These are phyloP conservation scores for Oryza glaberrima DNA, from an alignment of 176 grass and related monocot species.

Conservation along the genomic window DNA sequence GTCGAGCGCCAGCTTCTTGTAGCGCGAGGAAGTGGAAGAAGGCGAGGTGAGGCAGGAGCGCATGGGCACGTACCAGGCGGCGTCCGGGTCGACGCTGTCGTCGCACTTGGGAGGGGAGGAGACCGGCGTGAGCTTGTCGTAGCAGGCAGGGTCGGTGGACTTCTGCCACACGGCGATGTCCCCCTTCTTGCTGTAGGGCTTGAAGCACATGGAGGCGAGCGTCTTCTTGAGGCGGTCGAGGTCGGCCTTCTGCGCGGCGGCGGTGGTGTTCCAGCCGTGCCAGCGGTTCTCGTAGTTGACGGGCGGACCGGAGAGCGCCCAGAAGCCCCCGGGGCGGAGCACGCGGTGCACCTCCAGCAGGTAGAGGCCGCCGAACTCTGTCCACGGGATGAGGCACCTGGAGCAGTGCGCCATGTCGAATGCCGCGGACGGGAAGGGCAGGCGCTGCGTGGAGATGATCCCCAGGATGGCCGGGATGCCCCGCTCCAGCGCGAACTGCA, in stretches of 20 bases:
- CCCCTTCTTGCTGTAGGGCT: conserved; percentile 77
- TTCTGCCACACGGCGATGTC: conserved; percentile 98
- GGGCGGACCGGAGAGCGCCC: conserved; percentile 93
- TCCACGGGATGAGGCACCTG: conserved; percentile 88
- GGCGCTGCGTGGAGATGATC: conserved; percentile 92
- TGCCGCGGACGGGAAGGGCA: conserved; percentile 73
- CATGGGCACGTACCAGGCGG: conserved; percentile 92
- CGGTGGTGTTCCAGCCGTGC: conserved; percentile 97
- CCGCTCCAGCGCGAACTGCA: conserved; percentile 97
- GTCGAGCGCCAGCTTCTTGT: conserved; percentile 58
- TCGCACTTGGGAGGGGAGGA: conserved; percentile 80
- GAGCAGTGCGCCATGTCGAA: conserved; percentile 98
- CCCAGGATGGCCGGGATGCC: conserved; percentile 95
- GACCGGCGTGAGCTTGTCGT: conserved; percentile 67
- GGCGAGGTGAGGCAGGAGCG: conserved; percentile 72
- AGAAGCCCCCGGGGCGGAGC: conserved; percentile 84
- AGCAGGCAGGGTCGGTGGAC: conserved; percentile 60
- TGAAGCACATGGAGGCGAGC: conserved; percentile 86
- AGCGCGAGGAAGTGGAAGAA: conserved; percentile 16
- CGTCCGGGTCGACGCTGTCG: conserved; percentile 83
- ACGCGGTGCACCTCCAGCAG: conserved; percentile 86
- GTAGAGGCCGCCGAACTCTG: conserved; percentile 88
- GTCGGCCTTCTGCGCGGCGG: conserved; percentile 76
- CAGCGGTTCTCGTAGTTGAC: conserved; percentile 95
- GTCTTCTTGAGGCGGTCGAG: conserved; percentile 68